Conservation (phyloP, 495 filamentous ascomycete genomes). For the Neurospora hispaniola region DNA sequence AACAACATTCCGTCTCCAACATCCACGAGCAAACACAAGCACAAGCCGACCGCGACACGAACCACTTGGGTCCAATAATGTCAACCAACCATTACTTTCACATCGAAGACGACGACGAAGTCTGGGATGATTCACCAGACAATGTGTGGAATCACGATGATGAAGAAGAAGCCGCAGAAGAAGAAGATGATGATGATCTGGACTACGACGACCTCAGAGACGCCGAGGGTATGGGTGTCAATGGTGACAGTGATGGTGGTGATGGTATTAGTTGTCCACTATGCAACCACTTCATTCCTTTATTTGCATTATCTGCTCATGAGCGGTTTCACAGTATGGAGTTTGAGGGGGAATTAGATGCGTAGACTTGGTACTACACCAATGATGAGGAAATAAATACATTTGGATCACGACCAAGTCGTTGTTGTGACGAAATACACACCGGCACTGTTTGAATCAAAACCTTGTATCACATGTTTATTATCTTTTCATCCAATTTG, state of each 20-base stretch:
- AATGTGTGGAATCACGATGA: conserved; percentile 21
- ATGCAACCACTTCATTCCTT: conserved; percentile 57
- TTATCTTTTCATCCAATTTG: no score
- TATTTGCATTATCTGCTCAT: conserved; percentile 66
- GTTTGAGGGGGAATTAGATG: conserved; percentile 3
- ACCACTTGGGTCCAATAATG: not conserved
- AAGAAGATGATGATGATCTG: no score
- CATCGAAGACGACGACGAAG: conserved; percentile 23
- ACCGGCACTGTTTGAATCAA: no score
- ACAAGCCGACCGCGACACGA: no score
- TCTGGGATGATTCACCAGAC: conserved; percentile 36
- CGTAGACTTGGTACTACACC: no score
- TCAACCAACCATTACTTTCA: conserved; percentile 3
- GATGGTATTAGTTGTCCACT: conserved; percentile 30
- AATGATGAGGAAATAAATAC: no score
- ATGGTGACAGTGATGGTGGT: not conserved
- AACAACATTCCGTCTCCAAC: conserved; percentile 7
- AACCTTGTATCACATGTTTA: no score
- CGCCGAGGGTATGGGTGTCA: no score
- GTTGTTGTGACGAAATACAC: no score
- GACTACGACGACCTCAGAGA: not conserved
- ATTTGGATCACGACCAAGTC: no score
- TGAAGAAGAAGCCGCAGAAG: not conserved
- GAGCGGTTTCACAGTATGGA: conserved; percentile 52
- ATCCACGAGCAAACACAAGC: not conserved